Evolutionary conservation across 1,284 basidiomycete genomes (phyloP), one percentile per base, ranked within the genome.

Genomic region (Gomphus sp.): DNA sequence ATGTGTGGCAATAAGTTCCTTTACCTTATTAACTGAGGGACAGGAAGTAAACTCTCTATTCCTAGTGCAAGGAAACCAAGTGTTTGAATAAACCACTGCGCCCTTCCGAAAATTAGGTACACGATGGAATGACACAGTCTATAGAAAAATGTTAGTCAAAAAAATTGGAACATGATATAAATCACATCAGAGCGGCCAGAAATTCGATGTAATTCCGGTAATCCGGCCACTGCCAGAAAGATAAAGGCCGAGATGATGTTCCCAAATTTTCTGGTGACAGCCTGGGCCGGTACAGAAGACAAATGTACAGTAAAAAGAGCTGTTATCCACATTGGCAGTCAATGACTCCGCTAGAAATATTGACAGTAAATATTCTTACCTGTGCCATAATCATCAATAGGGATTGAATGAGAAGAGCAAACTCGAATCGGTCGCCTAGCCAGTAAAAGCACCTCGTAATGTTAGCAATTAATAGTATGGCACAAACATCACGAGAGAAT

Each of bases 401-500:
- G 16, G 87, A 89, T 70, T 93, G 89, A 12, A 91, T 64, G 41
- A 92, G 74, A 55, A 93, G 73, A 1, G 91, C 78, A 50, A 81
- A 72, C 73, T 93, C 91, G 69, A 92, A 93, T 49, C 70, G 85
- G 55, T 85, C 78, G 69, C 90, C 90, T 52, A 93, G 71, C 91
- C 91, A 92, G 73, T 91, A 92, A 75, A 93, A 92, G 71, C 89
- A 91, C 66, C 89, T 77, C 22, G 85, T 85, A 58, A 92, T 88
- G 70, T 92, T 92, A 55, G 90, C 89, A 62, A 91, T 76, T 44
- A 91, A 74, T 85, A 91, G 70, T 62, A 91, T 88, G 9, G 85
- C 88, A 66, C 87, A 90, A 59, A 91, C 82, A 68, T 92, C 91
- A 65, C 81, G 78, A 59, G 89, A 91, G 70, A 94, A 94, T 1